Evolutionary conservation across 2,329 filamentous ascomycete species (phyloP).

Genomic region (Sclerotinia nivalis): DNA sequence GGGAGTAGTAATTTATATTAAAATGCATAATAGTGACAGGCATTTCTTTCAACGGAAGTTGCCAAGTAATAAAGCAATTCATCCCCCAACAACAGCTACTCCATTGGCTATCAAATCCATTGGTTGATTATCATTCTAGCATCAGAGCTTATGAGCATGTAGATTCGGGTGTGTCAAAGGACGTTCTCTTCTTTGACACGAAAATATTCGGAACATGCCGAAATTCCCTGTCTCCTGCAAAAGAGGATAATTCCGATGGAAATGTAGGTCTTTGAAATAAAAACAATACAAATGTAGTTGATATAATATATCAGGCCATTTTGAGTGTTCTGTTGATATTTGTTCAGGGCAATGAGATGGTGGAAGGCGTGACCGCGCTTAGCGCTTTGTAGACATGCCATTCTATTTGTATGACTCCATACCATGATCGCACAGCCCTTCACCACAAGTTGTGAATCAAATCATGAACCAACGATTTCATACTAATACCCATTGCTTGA

Average conservation of each 20-base stretch:
- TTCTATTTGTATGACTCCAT: slow-evolving; percentile 2
- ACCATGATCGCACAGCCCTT: background rate
- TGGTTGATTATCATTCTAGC: background rate
- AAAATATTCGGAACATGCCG: slow-evolving; percentile 1
- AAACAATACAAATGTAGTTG: too few relatives aligned
- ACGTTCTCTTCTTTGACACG: background rate
- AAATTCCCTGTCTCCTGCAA: background rate
- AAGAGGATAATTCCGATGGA: background rate
- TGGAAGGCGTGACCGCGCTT: background rate
- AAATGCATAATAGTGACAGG: background rate
- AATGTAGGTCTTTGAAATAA: background rate
- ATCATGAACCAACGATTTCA: background rate
- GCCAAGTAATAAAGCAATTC: slow-evolving; percentile 1
- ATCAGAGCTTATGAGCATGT: background rate
- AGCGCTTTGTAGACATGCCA: background rate
- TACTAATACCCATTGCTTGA: background rate
- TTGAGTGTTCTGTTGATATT: background rate
- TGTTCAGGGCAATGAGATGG: background rate
- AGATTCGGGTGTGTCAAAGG: background rate
- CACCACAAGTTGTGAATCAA: background rate
- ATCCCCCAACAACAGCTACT: background rate
- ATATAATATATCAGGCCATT: background rate
- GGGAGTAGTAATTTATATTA: background rate
- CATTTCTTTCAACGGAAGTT: slow-evolving; percentile 7
- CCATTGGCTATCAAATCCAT: background rate